Percentiles rank a stretch among this genome's conserved stretches.
phyloP scores from a whole-genome alignment of 805 yeast species.

The Ogataea ramenticola region DNA sequence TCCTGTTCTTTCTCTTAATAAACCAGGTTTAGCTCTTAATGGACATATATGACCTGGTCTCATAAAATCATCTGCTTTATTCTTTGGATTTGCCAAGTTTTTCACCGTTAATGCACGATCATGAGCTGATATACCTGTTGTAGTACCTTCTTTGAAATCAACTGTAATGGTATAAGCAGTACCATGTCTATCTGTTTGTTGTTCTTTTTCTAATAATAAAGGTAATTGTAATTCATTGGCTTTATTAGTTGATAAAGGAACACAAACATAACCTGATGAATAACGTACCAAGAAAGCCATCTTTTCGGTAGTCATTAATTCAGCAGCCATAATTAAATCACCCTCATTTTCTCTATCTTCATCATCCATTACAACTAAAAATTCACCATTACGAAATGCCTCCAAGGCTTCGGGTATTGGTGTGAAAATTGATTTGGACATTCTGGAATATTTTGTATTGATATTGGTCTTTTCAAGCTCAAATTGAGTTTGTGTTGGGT shows the following conservation, averaged over 20 bases:
- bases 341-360: slow-evolving; percentile 97
- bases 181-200: slow-evolving; percentile 76
- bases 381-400: slow-evolving; percentile 71
- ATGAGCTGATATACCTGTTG: slow-evolving; percentile 94
- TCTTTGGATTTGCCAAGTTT: slow-evolving; percentile 53
- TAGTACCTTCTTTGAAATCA: slow-evolving; percentile 80
- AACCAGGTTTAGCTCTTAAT: slow-evolving; percentile 81
- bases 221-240: slow-evolving; percentile 82
- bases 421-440: slow-evolving; percentile 26
- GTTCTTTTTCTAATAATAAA: slow-evolving; percentile 54
- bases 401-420: slow-evolving; percentile 65
- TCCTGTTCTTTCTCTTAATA: slow-evolving; percentile 76
- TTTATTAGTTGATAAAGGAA: slow-evolving; percentile 66
- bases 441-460: background rate
- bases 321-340: slow-evolving; percentile 91
- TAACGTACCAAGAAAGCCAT: slow-evolving; percentile 92
- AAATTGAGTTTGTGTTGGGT: too few relatives aligned
- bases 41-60: slow-evolving; percentile 96
- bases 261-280: slow-evolving; percentile 90
- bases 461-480: too few relatives aligned
- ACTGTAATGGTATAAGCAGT: slow-evolving; percentile 95
- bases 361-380: slow-evolving; percentile 94
- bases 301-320: slow-evolving; percentile 64
- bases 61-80: slow-evolving; percentile 60
- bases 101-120: slow-evolving; percentile 84